Base-by-base conservation (phyloP, 108 stramenopile species). In the Fragilaria radians region DNA sequence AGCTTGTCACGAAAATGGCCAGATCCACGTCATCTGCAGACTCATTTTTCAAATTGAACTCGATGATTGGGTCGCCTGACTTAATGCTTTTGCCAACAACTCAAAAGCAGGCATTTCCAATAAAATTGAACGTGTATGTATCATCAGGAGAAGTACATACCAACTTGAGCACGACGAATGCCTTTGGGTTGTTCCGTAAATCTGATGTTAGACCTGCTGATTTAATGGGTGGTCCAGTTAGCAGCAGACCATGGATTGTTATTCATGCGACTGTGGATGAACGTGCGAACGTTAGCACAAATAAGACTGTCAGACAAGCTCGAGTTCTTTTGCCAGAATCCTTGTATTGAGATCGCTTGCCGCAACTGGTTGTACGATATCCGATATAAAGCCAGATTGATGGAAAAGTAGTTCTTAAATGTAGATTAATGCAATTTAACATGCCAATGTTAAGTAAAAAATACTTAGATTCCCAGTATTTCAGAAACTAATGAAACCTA, bases 281-380 rank as follows among this genome's bases (percentile, higher is more conserved):
- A 53, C 81, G 89, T 7, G 67, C 78, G 21, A 90, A 90, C 54
- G 66, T 90, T 59, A 79, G 80, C 2, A 76, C 57, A 33, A 76
- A 77, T 30, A 57, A 62, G 46, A 63, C 52, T 36, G 78, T 82
- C 3, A 66, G 88, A n/a, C 63, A 70, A 29, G 47, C 80, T 59
- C 67, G 69, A 22, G 69, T 85, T 14, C 65, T 67, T 27, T 57
- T 77, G 18, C 82, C 82, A 19, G 66, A 70, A 48, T 32, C 55
- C 1, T 70, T 61, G 52, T 68, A 65, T 24, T 54, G n/a, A n/a
- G n/a, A n/a, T n/a, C n/a, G n/a, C n/a, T n/a, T n/a, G n/a, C n/a
- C n/a, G n/a, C n/a, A n/a, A n/a, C n/a, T n/a, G n/a, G n/a, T n/a
- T n/a, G n/a, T n/a, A n/a, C n/a, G n/a, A n/a, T n/a, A n/a, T n/a